Conservation (phyloP, 2,329 filamentous ascomycete genomes). For the Diaporthe vexans region DNA sequence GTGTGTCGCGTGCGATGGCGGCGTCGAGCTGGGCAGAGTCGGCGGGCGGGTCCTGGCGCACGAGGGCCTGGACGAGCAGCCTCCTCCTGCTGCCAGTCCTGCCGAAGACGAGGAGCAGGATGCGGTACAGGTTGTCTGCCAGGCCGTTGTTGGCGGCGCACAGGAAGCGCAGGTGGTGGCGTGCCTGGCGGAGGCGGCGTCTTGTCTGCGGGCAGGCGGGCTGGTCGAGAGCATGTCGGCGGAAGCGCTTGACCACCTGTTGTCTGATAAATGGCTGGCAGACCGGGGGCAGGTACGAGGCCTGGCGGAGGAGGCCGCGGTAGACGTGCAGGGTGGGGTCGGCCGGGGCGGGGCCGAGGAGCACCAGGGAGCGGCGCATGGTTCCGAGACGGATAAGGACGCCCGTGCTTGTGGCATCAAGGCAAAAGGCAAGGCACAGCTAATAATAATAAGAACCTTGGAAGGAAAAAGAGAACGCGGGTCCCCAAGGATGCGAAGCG, state of each 20-base stretch:
- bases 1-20: constrained; percentile 12
- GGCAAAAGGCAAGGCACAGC: no score
- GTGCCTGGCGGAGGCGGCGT: constrained; percentile 57
- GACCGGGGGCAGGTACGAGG: constrained; percentile 69
- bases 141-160: constrained; percentile 68
- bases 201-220: constrained; percentile 34
- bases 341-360: constrained; percentile 42
- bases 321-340: constrained; percentile 62
- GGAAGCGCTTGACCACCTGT: constrained; percentile 63
- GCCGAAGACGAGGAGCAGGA: constrained; percentile 67
- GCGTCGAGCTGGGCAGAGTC: constrained; percentile 58
- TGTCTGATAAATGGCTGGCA: constrained; percentile 60
- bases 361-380: constrained; percentile 54
- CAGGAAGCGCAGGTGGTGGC: constrained; percentile 60
- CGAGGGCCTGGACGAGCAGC: constrained; percentile 59
- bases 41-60: constrained; percentile 53
- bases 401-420: neutral
- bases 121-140: constrained; percentile 58
- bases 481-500: no score
- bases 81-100: constrained; percentile 66
- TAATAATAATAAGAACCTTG: no score
- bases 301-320: constrained; percentile 72
- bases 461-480: no score
- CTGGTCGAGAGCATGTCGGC: constrained; percentile 51
- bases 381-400: constrained; percentile 41